Conservation (phyloP, 2,329 filamentous ascomycete genomes). For the Fusarium udum region DNA sequence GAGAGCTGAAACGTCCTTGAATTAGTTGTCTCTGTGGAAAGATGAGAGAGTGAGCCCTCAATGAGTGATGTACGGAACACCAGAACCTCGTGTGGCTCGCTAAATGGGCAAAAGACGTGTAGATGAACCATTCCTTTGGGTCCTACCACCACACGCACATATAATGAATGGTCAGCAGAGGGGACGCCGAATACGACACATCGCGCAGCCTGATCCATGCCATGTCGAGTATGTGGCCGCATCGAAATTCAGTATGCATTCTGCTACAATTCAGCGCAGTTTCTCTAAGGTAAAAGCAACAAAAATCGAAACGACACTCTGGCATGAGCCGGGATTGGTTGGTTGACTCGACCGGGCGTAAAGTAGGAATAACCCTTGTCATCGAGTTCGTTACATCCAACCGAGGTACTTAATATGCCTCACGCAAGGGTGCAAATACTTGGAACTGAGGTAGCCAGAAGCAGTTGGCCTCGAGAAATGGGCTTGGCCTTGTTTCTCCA, state of each 20-base stretch:
- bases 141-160: background rate
- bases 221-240: background rate
- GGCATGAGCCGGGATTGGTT: slow-evolving; percentile 19
- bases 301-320: slow-evolving; percentile 29
- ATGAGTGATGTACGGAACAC: slow-evolving; percentile 1
- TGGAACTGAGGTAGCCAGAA: slow-evolving; percentile 26
- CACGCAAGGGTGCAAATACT: slow-evolving; percentile 19
- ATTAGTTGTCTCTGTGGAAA: slow-evolving; percentile 22
- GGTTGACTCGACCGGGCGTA: slow-evolving; percentile 6
- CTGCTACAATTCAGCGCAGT: background rate
- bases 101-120: background rate
- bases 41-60: background rate
- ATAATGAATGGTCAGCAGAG: slow-evolving; percentile 4
- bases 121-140: slow-evolving; percentile 23
- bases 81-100: background rate
- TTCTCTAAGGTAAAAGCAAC: slow-evolving; percentile 27
- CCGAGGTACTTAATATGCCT: slow-evolving; percentile 31
- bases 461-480: slow-evolving; percentile 22
- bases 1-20: slow-evolving; percentile 26
- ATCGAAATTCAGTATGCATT: background rate
- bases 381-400: slow-evolving; percentile 15
- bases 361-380: slow-evolving; percentile 11
- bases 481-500: slow-evolving; percentile 25
- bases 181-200: slow-evolving; percentile 6
- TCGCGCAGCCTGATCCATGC: slow-evolving; percentile 1